Percentiles rank a stretch among this genome's conserved stretches.
Evolutionary conservation across 306 rosid genomes (phyloP).

Genomic region (Glycine tomentella): DNA sequence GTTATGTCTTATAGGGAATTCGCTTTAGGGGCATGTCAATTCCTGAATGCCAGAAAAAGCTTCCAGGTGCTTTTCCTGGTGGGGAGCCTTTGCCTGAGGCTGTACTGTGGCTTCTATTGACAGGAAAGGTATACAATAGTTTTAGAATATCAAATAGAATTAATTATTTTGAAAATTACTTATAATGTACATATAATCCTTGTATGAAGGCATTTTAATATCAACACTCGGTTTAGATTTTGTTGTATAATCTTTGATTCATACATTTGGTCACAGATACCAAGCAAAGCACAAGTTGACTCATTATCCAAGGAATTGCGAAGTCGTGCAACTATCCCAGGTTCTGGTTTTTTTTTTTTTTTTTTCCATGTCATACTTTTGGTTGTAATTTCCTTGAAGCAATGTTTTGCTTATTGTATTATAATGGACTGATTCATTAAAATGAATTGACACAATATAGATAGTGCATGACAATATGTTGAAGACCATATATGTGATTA

Average conservation of each 20-base stretch:
- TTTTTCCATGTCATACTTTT: constrained; percentile 39
- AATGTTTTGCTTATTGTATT: constrained; percentile 22
- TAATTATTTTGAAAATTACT: constrained; percentile 23
- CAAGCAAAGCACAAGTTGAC: constrained; percentile 92
- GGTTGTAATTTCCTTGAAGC: constrained; percentile 34
- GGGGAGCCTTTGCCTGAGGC: constrained; percentile 99
- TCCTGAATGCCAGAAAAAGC: constrained; percentile 89
- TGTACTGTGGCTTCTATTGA: constrained; percentile 90
- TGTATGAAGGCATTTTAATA: constrained; percentile 29
- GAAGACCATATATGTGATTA: constrained; percentile 1
- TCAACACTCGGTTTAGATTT: constrained; percentile 4
- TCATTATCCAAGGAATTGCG: constrained; percentile 82
- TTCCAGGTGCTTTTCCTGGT: constrained; percentile 86
- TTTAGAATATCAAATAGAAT: constrained; percentile 38
- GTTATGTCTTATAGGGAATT: constrained; percentile 77
- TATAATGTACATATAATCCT: constrained; percentile 12
- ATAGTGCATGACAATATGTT: constrained; percentile 10
- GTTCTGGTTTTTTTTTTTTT: constrained; percentile 60
- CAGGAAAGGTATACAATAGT: constrained; percentile 76
- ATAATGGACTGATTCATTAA: not conserved
- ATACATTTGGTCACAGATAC: constrained; percentile 62
- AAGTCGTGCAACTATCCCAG: constrained; percentile 87
- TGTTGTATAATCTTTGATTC: constrained; percentile 35
- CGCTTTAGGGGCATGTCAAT: constrained; percentile 89
- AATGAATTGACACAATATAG: not conserved